Base-by-base conservation (phyloP, 2,329 filamentous ascomycete species). In the Trichoderma hamatum region DNA sequence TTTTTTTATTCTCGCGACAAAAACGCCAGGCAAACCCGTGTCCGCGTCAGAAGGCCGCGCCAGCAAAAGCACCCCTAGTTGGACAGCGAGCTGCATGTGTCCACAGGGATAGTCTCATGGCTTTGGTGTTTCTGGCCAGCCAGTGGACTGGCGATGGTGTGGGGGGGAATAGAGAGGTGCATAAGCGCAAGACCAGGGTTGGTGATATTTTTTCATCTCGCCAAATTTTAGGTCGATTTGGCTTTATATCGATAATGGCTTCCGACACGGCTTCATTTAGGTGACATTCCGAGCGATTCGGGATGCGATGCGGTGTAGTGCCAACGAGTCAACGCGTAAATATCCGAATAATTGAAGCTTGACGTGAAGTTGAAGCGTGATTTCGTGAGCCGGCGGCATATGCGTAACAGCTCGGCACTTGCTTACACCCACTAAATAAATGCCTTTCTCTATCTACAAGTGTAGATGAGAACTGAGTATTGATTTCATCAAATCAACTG, bases 51-150 rank as follows among this genome's bases (percentile, higher is more conserved):
- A 21, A 13, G 65, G 58, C 67, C 70, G 72, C 69, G 70, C 70
- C 72, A 58, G 39, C 28, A 30, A 16, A 28, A 34, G 36, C 3
- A 3, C 49, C 26, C 34, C 59, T 68, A 69, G 64, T 70, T 73
- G 70, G 70, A 49, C 56, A 19, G 28, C 61, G 54, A 54, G 26
- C 54, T 55, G 61, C 67, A 69, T 64, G 59, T 26, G 61, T n/a
- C 59, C 67, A 43, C 49, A 49, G 51, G 19, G 21, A 36, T 6
- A 16, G 68, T 71, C 71, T 74, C 59, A 69, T 61, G 65, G 67
- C 59, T 67, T 70, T 65, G 64, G 63, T 70, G 69, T 71, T 68
- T 65, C 52, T 19, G 56, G 61, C 73, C 75, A 76, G 59, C 73
- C 75, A 76, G 69, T 76, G 67, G 58, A 24, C 49, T 67, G 64